A percentile compares a stretch with the other conserved stretches of the same genome.
Conservation (phyloP, 257 asterid genomes). For the Thymus quinquecostatus region DNA sequence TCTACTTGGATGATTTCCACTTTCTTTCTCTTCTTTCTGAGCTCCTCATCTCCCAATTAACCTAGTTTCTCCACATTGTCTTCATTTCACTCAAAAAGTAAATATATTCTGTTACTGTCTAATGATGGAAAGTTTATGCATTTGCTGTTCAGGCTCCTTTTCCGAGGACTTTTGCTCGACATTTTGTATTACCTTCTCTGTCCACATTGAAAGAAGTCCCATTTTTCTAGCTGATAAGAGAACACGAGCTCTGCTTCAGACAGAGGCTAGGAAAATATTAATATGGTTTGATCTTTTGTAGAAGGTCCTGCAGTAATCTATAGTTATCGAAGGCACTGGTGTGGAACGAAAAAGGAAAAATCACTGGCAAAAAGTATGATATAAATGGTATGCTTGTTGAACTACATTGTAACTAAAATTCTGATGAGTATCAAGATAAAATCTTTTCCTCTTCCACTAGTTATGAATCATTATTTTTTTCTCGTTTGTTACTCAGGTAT, state of each 20-base stretch:
- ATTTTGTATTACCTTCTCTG: no score
- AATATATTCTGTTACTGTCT: background rate
- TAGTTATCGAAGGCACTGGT: background rate
- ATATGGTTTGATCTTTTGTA: background rate
- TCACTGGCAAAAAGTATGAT: background rate
- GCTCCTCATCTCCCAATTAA: background rate
- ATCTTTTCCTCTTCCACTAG: slow-evolving; percentile 14
- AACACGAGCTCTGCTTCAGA: slow-evolving; percentile 22
- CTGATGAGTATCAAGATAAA: background rate
- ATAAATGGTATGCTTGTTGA: no score
- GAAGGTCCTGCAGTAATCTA: background rate
- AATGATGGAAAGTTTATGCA: background rate
- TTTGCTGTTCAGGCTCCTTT: background rate
- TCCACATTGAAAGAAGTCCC: background rate
- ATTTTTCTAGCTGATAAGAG: slow-evolving; percentile 26
- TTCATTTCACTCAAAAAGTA: background rate
- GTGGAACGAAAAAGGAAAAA: slow-evolving; percentile 17
- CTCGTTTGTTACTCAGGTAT: slow-evolving; percentile 30
- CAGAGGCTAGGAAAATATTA: slow-evolving; percentile 17
- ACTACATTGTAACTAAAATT: background rate
- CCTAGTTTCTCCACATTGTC: background rate
- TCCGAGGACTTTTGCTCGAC: no score
- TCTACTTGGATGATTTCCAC: background rate
- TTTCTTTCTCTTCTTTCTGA: no score
- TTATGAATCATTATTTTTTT: background rate